These are phyloP conservation scores for Porcisia deanei DNA, from an alignment of 208 protist genomes.

Conservation along the genomic window DNA sequence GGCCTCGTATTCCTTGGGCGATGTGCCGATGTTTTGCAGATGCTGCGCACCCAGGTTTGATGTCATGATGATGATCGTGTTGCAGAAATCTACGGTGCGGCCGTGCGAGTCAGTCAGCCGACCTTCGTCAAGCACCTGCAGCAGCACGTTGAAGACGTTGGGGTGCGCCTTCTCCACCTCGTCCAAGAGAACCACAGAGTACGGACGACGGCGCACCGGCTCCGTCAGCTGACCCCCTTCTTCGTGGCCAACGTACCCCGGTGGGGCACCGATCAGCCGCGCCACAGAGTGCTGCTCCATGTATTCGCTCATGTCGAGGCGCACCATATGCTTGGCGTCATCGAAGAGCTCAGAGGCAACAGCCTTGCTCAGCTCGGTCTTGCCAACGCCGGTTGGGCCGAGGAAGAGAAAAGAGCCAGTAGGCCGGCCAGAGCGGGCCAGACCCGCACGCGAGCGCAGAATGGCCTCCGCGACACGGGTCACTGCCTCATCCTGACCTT, in stretches of 20 bases:
- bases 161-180: slow-evolving; percentile 99
- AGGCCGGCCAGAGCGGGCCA: slow-evolving; percentile 89
- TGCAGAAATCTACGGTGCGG: slow-evolving; percentile 97
- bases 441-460: slow-evolving; percentile 94
- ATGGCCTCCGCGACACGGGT: slow-evolving; percentile 95
- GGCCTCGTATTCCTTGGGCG: slow-evolving; percentile 44
- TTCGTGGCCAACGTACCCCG: slow-evolving; percentile 99
- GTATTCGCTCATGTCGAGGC: slow-evolving; percentile 99
- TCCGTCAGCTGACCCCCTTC: slow-evolving; percentile 99
- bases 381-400: slow-evolving; percentile 95
- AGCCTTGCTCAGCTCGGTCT: slow-evolving; percentile 97
- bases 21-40: slow-evolving; percentile 58
- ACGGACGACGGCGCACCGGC: slow-evolving; percentile 96
- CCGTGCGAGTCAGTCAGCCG: slow-evolving; percentile 98
- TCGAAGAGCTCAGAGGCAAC: slow-evolving; percentile 97
- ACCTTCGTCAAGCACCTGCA: slow-evolving; percentile 99
- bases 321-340: slow-evolving; percentile 95
- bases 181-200: slow-evolving; percentile 98
- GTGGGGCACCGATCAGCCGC: slow-evolving; percentile 97
- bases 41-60: slow-evolving; percentile 94
- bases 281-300: slow-evolving; percentile 97
- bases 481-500: slow-evolving; percentile 98
- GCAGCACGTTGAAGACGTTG: slow-evolving; percentile 96
- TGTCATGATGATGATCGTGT: slow-evolving; percentile 98
- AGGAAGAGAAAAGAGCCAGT: slow-evolving; percentile 97